phyloP scores from a whole-genome alignment of 352 stramenopile species.

The Halophytophthora polymorphica region DNA sequence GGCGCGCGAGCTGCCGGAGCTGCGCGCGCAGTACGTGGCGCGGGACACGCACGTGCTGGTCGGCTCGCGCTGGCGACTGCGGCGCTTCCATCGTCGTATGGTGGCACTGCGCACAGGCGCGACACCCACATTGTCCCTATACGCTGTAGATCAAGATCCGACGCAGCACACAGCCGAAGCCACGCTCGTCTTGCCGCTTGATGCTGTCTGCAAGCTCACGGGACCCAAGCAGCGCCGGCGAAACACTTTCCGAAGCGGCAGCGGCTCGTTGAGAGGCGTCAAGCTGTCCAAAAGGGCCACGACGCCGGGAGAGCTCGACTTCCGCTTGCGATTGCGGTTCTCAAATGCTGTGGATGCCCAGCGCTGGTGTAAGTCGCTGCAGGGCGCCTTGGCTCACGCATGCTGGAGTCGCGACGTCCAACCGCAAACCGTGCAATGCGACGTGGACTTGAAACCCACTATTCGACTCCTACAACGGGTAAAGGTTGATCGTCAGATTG shows the following conservation, averaged over 20 bases:
- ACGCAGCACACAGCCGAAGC: conserved; percentile 12
- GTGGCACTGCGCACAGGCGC: conserved; percentile 36
- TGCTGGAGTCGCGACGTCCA: conserved; percentile 32
- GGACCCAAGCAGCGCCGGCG: background rate
- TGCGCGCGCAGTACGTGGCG: conserved; percentile 49
- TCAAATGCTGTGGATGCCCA: conserved; percentile 39
- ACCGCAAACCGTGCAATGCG: conserved; percentile 3
- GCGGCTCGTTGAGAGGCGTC: conserved; percentile 9
- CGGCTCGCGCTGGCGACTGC: conserved; percentile 45
- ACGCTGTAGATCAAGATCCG: conserved; percentile 8
- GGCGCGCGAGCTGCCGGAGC: conserved; percentile 31
- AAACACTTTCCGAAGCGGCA: background rate
- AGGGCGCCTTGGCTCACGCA: conserved; percentile 34
- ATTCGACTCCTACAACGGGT: conserved; percentile 13
- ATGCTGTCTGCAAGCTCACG: conserved; percentile 29
- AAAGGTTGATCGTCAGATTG: background rate
- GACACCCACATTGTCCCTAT: conserved; percentile 27
- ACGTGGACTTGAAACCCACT: background rate
- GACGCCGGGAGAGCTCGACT: conserved; percentile 1
- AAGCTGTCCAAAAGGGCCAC: conserved; percentile 30
- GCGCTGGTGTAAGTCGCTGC: conserved; percentile 47
- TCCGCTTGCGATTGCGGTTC: conserved; percentile 50
- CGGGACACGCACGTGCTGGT: conserved; percentile 41
- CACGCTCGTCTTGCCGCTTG: conserved; percentile 19
- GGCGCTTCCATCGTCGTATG: conserved; percentile 39